Conservation (phyloP, 169 alveolate genomes). For the Eimeria necatrix region DNA sequence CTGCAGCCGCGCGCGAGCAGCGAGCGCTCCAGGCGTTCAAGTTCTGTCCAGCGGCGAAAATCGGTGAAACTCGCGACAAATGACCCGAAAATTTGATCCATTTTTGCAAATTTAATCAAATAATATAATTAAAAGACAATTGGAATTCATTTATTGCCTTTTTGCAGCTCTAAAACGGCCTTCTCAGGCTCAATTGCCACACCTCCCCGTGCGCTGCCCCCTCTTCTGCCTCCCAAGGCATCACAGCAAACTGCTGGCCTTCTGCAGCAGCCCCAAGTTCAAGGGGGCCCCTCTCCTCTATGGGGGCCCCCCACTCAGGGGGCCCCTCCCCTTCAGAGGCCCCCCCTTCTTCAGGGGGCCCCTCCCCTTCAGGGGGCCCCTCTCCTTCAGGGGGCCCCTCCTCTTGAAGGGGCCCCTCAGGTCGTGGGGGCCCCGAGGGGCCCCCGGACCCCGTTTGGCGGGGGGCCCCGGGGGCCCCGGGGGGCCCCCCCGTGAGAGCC, state of each 20-base stretch:
- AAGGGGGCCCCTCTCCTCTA: no score
- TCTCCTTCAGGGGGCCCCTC: background rate
- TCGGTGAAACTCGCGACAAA: no score
- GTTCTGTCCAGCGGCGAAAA: no score
- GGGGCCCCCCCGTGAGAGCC: background rate
- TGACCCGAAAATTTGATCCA: no score
- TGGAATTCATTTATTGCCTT: no score
- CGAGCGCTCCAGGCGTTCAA: no score
- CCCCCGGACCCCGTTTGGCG: no score
- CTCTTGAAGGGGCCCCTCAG: background rate
- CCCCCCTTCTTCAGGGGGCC: background rate
- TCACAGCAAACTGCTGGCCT: background rate
- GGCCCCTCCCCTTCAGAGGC: background rate
- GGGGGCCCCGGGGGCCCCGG: no score
- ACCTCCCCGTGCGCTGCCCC: background rate
- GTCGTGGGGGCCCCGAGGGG: no score
- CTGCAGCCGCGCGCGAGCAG: no score
- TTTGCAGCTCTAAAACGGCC: background rate
- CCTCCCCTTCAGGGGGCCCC: background rate
- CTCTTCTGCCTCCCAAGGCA: constrained; percentile 7
- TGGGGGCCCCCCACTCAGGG: no score
- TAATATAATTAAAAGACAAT: background rate
- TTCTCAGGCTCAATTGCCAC: background rate
- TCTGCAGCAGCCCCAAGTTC: background rate
- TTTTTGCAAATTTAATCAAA: no score